Evolutionary conservation across 202 grass and related monocot species (phyloP).

Genomic region (Panicum virgatum): DNA sequence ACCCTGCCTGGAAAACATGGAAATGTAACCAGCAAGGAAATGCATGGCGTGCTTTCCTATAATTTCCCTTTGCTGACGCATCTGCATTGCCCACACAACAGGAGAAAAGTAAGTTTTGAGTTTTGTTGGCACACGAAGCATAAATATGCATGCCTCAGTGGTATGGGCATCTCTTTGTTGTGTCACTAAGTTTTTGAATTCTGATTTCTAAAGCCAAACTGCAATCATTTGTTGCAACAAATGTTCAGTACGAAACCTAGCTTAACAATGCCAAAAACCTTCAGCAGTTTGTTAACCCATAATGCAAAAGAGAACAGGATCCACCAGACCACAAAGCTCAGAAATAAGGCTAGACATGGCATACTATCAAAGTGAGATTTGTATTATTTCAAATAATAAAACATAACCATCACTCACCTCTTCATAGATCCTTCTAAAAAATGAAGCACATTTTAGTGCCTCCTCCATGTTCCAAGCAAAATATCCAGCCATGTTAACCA

Average conservation of each 20-base stretch:
- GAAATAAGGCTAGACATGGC: constrained; percentile 17
- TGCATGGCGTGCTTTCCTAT: constrained; percentile 65
- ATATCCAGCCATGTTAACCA: constrained; percentile 52
- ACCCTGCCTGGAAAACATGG: constrained; percentile 76
- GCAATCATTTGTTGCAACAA: constrained; percentile 12
- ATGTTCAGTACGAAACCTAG: constrained; percentile 1
- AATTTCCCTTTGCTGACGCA: constrained; percentile 91
- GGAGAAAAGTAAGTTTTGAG: constrained; percentile 25
- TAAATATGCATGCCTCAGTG: constrained; percentile 23
- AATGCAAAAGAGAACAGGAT: constrained; percentile 15
- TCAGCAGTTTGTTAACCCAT: neutral
- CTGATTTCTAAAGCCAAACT: constrained; percentile 35
- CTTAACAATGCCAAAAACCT: neutral
- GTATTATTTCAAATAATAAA: constrained; percentile 29
- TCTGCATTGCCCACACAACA: constrained; percentile 51
- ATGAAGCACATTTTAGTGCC: constrained; percentile 77
- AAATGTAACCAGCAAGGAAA: constrained; percentile 89
- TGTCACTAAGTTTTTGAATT: neutral
- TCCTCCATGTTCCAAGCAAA: constrained; percentile 78
- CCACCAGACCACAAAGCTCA: neutral
- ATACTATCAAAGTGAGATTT: constrained; percentile 27
- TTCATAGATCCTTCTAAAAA: constrained; percentile 95
- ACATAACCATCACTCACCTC: constrained; percentile 66
- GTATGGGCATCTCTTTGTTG: neutral
- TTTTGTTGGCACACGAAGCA: constrained; percentile 12